phyloP scores from a whole-genome alignment of 2,329 filamentous ascomycete species.

The Fusarium sp. region DNA sequence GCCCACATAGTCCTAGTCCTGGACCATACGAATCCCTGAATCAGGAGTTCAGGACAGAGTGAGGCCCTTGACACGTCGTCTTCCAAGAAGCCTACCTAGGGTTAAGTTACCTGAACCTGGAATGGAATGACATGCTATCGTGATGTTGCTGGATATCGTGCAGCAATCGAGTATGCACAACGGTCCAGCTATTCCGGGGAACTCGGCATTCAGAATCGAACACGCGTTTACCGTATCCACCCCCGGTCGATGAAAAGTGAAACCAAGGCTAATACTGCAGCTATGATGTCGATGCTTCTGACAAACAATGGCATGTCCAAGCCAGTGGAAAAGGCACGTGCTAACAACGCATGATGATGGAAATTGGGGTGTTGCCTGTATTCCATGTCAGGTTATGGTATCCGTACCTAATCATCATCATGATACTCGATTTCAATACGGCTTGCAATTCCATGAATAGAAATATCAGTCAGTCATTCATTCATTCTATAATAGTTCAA shows the following conservation, averaged over 20 bases:
- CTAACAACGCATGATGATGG: slow-evolving; percentile 5
- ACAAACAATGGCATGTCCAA: slow-evolving; percentile 10
- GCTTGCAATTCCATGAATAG: background rate
- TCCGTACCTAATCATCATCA: background rate
- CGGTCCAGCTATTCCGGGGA: slow-evolving; percentile 18
- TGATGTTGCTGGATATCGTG: background rate
- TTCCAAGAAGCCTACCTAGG: slow-evolving; percentile 15
- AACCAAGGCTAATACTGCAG: slow-evolving; percentile 9
- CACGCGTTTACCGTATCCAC: slow-evolving; percentile 7
- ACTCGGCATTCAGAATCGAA: slow-evolving; percentile 4
- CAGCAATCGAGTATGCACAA: background rate
- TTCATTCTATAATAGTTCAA: slow-evolving; percentile 7
- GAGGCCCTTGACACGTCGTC: slow-evolving; percentile 10
- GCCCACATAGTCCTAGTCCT: background rate
- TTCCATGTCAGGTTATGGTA: background rate
- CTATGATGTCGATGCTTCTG: slow-evolving; percentile 21
- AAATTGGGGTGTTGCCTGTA: background rate
- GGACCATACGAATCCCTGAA: slow-evolving; percentile 11
- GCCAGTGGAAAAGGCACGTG: slow-evolving; percentile 17
- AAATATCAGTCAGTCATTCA: slow-evolving; percentile 12
- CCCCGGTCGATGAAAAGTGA: slow-evolving; percentile 4
- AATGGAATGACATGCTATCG: slow-evolving; percentile 11
- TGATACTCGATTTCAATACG: background rate
- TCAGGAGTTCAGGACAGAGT: slow-evolving; percentile 9
- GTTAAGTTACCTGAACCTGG: slow-evolving; percentile 17